Evolutionary conservation across 257 asterid genomes (phyloP).

Genomic region (Scutellaria baicalensis): DNA sequence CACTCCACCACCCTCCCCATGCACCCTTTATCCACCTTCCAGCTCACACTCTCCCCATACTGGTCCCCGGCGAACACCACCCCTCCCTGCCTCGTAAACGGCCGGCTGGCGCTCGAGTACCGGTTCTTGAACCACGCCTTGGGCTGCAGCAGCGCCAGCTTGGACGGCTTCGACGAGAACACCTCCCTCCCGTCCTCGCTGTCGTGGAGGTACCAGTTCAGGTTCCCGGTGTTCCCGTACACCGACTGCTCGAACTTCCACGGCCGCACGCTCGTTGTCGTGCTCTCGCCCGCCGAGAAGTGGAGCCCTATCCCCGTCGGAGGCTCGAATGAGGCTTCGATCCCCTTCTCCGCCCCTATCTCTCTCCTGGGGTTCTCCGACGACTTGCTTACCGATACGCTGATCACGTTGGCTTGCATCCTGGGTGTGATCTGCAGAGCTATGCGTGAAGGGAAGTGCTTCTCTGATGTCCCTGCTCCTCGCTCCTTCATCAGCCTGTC

Average conservation of each 20-base stretch:
- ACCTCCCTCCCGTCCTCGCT: constrained; percentile 71
- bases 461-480: constrained; percentile 35
- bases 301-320: constrained; percentile 51
- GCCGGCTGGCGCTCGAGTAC: constrained; percentile 58
- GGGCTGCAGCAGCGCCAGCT: constrained; percentile 51
- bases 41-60: constrained; percentile 74
- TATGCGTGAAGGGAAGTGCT: constrained; percentile 73
- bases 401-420: constrained; percentile 45
- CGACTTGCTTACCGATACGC: constrained; percentile 69
- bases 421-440: constrained; percentile 61
- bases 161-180: constrained; percentile 74
- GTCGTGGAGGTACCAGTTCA: constrained; percentile 83
- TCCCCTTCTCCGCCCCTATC: constrained; percentile 47
- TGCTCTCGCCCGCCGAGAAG: constrained; percentile 52
- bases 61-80: constrained; percentile 83
- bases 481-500: constrained; percentile 49
- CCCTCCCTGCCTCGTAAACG: constrained; percentile 76
- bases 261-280: constrained; percentile 53
- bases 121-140: constrained; percentile 83
- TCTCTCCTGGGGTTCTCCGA: constrained; percentile 56
- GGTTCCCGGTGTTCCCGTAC: constrained; percentile 39
- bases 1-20: constrained; percentile 67
- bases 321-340: constrained; percentile 66
- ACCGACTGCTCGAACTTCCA: constrained; percentile 93
- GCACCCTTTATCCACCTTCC: constrained; percentile 62